Percentiles rank a stretch among this genome's conserved stretches.
Conservation (phyloP, 768 basidiomycete genomes). For the Mycena galopus region DNA sequence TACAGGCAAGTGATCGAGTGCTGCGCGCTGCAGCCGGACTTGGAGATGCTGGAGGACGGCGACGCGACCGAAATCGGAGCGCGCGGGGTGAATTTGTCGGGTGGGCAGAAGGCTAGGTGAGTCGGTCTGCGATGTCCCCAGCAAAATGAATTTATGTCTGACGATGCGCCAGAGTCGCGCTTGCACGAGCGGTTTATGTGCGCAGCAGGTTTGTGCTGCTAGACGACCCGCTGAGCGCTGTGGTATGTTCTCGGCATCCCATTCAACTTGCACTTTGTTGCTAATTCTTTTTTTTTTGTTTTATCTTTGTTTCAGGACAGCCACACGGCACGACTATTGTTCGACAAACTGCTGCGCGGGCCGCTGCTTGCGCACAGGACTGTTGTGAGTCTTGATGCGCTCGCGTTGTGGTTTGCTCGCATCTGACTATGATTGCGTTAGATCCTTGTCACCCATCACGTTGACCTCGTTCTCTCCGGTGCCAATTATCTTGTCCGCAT, state of each 20-base stretch:
- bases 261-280: not conserved
- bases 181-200: slow-evolving; percentile 72
- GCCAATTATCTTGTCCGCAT: slow-evolving; percentile 81
- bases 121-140: not conserved
- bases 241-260: slow-evolving; percentile 49
- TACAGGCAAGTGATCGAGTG: slow-evolving; percentile 83
- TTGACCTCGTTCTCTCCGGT: slow-evolving; percentile 85
- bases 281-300: not conserved
- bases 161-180: slow-evolving; percentile 60
- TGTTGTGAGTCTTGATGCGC: slow-evolving; percentile 47
- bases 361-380: slow-evolving; percentile 77
- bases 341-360: slow-evolving; percentile 75
- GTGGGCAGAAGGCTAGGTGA: slow-evolving; percentile 75
- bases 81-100: slow-evolving; percentile 52
- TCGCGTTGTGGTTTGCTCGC: not conserved
- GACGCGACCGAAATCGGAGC: slow-evolving; percentile 81
- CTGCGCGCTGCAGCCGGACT: slow-evolving; percentile 85
- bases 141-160: too few species aligned
- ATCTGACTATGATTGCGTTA: not conserved
- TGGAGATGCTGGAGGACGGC: slow-evolving; percentile 91
- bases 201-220: slow-evolving; percentile 62
- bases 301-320: slow-evolving; percentile 62
- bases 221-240: slow-evolving; percentile 73
- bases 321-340: slow-evolving; percentile 74
- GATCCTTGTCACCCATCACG: slow-evolving; percentile 83